phyloP scores from a whole-genome alignment of 1,284 basidiomycete species.

The Afroboletus lepidellus region DNA sequence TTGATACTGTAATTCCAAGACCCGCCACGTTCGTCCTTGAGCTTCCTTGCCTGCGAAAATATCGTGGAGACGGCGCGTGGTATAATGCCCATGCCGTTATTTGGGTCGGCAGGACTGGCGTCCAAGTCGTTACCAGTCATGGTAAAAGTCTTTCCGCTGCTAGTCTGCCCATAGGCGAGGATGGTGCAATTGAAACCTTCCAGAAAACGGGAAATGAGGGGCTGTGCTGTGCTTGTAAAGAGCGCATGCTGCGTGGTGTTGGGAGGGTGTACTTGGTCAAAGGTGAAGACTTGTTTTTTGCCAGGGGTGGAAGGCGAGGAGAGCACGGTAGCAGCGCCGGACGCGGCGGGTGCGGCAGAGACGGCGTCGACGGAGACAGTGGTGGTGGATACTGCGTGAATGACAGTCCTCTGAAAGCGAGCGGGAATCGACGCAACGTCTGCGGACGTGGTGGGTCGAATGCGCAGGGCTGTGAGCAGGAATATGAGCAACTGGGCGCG shows the following conservation, averaged over 20 bases:
- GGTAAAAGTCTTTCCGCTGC: conserved; percentile 95
- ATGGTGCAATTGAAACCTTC: conserved; percentile 98
- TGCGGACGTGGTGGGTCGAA: conserved; percentile 83
- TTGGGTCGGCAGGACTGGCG: conserved; percentile 71
- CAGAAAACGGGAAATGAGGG: conserved; percentile 87
- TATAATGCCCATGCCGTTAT: conserved; percentile 89
- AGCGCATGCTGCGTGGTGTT: conserved; percentile 81
- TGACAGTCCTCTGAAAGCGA: conserved; percentile 89
- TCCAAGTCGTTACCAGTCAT: conserved; percentile 93
- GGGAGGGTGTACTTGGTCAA: conserved; percentile 91
- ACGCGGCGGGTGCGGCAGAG: conserved; percentile 44
- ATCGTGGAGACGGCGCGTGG: conserved; percentile 93
- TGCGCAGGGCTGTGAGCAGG: conserved; percentile 73
- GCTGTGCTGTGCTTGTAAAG: conserved; percentile 81
- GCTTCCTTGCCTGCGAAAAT: conserved; percentile 74
- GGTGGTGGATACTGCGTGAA: conserved; percentile 70
- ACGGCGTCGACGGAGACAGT: conserved; percentile 75
- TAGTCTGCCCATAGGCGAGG: conserved; percentile 97
- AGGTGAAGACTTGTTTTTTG: conserved; percentile 88
- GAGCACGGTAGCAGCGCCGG: conserved; percentile 51
- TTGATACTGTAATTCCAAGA: conserved; percentile 76
- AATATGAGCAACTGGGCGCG: conserved; percentile 7
- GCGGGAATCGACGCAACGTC: conserved; percentile 85
- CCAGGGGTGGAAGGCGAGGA: conserved; percentile 38
- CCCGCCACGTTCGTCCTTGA: conserved; percentile 72